Base-by-base conservation (phyloP, 352 stramenopile genomes). In the Globisporangium cederbergense region DNA sequence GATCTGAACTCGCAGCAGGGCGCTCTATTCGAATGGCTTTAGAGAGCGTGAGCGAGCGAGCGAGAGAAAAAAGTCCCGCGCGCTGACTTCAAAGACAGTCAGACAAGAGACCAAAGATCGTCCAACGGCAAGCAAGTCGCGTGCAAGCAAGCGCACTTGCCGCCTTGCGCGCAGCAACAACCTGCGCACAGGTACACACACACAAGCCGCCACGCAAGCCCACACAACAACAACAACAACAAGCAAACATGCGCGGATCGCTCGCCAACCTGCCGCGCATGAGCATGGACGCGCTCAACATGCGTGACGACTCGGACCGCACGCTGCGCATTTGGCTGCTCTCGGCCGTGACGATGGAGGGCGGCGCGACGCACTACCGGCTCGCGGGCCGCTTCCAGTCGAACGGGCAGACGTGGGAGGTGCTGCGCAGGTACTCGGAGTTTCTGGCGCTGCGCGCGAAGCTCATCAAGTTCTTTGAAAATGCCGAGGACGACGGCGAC, bases 381-480 rank as follows among this genome's bases (percentile, higher is more conserved):
- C 68, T 93, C 54, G 85, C 78, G 0, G 85, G 85, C 0, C 81
- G 85, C 13, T 91, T 93, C 66, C 73, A 72, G 11, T 70, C 77
- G 3, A 90, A 66, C 25, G 76, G 77, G 2, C 82, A 91, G 68
- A 88, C 81, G 56, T 93, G 85, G 85, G 81, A 93, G 57, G 79
- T 93, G n/a, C 77, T 87, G 60, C 83, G 84, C 25, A 81, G 85
- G 8, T 95, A 95, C 77, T 95, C 87, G 55, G 85, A 93, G 69
- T 95, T 95, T 66, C 72, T 93, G 25, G 70, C 75, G 57, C 79
- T 95, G 38, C 85, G 85, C 42, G 73, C 86, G 49, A 78, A 86
- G 62, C 73, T 95, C 11, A 72, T 92, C 73, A 91, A 89, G 73
- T 95, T 89, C 71, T 78, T 94, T 51, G 78, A 81, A 30, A 72